Evolutionary conservation across 2,329 filamentous ascomycete species (phyloP), one percentile per base, ranked within the genome.

Genomic region (Phyllosticta citrichinensis): DNA sequence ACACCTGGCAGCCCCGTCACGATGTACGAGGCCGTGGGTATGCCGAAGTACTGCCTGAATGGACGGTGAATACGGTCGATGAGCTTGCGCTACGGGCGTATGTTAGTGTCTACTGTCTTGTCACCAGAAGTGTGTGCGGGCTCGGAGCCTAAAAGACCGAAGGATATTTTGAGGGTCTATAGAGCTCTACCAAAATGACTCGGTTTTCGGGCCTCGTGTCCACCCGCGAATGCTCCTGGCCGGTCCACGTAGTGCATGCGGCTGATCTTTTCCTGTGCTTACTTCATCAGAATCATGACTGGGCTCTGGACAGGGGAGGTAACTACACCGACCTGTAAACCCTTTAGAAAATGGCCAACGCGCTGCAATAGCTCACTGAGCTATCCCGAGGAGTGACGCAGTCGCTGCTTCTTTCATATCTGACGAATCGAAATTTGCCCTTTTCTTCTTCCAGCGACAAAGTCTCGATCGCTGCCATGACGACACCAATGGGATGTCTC

Each of bases 291-390:
- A 47, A 47, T 47, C 40, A 47, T 47, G 40, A 47, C 3, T 47
- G 40, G 14, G 17, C 3, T n/a, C n/a, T 47, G 40, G 40, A n/a
- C 40, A 47, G 40, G 40, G 40, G 40, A n/a, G 6, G 40, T 47
- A 5, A 47, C 40, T 6, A 47, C 6, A n/a, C n/a, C 40, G 40
- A 17, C 35, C n/a, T n/a, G 14, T 19, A 17, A 12, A 47, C 5
- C 40, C 6, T 52, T 40, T 58, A 91, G 35, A 91, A 70, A 17
- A 92, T 80, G 9, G 92, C 91, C 79, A 94, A 96, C 3, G 91
- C 94, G 71, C 92, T 93, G 2, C 89, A 91, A 74, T 99, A 99
- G 75, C 92, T 97, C 57, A 99, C 94, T 67, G 92, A 97, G 66
- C 86, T 94, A 65, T 96, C 90, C 17, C 71, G 73, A 0, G 87